A percentile compares a stretch with the other conserved stretches of the same genome.
phyloP scores from a whole-genome alignment of 768 basidiomycete species.

The Agaricus blazei region DNA sequence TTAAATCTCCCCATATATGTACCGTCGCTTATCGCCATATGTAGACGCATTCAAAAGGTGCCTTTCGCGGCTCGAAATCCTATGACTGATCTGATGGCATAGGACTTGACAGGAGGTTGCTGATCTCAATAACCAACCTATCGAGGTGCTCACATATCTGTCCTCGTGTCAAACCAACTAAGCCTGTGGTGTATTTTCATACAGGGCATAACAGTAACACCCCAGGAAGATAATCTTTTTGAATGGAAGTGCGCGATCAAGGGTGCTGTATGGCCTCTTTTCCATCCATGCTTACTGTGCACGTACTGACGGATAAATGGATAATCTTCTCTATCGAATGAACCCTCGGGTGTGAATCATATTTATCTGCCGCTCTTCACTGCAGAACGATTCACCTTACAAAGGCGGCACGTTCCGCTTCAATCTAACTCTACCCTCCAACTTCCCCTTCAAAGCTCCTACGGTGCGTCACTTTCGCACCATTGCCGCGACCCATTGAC shows the following conservation, averaged over 20 bases:
- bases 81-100: conserved; percentile 9
- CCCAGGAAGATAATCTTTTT: conserved; percentile 67
- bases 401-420: conserved; percentile 79
- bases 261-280: conserved; percentile 52
- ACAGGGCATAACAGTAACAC: conserved; percentile 59
- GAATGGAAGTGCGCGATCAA: conserved; percentile 77
- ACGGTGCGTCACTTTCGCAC: conserved; percentile 37
- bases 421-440: conserved; percentile 64
- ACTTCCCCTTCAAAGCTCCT: conserved; percentile 86
- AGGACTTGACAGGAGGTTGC: conserved; percentile 52
- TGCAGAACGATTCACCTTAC: conserved; percentile 75
- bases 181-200: conserved; percentile 4
- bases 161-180: conserved; percentile 8
- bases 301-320: conserved; percentile 1
- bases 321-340: background rate
- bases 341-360: background rate
- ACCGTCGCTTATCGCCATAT: conserved; percentile 16
- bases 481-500: background rate
- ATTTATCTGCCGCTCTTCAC: background rate
- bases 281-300: background rate
- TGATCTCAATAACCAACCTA: conserved; percentile 56
- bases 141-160: conserved; percentile 41
- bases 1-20: conserved; percentile 6
- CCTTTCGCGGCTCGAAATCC: background rate
- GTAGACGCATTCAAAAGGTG: conserved; percentile 76